Percentiles rank a stretch among this genome's conserved stretches.
phyloP scores from a whole-genome alignment of 208 protist species.

The Leishmania tarentolae region DNA sequence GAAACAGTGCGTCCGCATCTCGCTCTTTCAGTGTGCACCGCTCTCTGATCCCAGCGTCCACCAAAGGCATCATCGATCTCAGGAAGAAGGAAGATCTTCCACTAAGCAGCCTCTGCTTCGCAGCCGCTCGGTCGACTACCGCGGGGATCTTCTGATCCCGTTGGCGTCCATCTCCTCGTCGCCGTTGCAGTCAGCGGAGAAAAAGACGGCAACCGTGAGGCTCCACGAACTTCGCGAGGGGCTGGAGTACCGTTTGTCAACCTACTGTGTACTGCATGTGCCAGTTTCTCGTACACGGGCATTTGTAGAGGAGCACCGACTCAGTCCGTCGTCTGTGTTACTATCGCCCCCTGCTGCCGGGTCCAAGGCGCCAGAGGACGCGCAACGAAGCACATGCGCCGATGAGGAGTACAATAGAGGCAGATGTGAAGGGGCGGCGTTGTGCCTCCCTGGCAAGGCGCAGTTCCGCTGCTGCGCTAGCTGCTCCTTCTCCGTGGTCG shows the following conservation, averaged over 20 bases:
- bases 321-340: neutral
- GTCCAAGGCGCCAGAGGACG: neutral
- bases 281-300: neutral
- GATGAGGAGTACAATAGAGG: neutral
- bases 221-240: conserved; percentile 22
- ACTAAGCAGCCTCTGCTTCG: conserved; percentile 10
- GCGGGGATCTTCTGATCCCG: conserved; percentile 31
- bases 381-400: neutral
- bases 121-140: conserved; percentile 25
- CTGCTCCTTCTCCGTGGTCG: conserved; percentile 11
- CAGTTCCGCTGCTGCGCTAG: conserved; percentile 1
- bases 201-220: neutral
- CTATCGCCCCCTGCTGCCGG: neutral
- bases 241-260: conserved; percentile 46
- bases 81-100: neutral
- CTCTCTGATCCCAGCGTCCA: neutral
- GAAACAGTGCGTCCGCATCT: conserved; percentile 13
- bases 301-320: conserved; percentile 17
- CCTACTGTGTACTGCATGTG: conserved; percentile 49
- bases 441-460: neutral
- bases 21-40: conserved; percentile 11
- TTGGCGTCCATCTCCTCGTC: conserved; percentile 4
- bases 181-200: neutral
- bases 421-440: neutral
- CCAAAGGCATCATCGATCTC: too few species aligned